Evolutionary conservation across 352 stramenopile genomes (phyloP).

Genomic region (Globisporangium nagaii): DNA sequence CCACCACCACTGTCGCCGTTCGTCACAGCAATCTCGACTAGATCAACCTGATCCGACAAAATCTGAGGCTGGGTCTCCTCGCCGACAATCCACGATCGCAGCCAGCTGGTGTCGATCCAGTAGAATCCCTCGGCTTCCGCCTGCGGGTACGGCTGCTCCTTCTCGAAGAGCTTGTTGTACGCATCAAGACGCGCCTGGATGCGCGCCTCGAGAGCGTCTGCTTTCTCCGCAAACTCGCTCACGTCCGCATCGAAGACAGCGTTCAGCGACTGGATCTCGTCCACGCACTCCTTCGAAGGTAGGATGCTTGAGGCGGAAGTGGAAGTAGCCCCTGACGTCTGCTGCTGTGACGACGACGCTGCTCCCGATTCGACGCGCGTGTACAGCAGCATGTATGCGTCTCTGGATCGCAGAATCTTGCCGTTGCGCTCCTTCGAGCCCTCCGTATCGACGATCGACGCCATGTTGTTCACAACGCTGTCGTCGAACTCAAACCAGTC

Average conservation of each 20-base stretch:
- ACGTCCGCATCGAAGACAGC: constrained; percentile 43
- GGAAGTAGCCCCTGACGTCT: not conserved
- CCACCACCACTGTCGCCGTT: not conserved
- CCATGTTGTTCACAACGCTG: constrained; percentile 53
- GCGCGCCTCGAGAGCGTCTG: constrained; percentile 36
- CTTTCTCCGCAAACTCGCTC: constrained; percentile 34
- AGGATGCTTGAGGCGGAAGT: not conserved
- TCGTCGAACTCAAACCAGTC: constrained; percentile 87
- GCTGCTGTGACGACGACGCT: not conserved
- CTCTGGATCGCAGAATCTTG: constrained; percentile 62
- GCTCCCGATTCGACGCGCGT: constrained; percentile 29
- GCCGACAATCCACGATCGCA: constrained; percentile 57
- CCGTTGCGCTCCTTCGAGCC: constrained; percentile 36
- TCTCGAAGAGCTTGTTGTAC: constrained; percentile 61
- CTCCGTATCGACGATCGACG: constrained; percentile 27
- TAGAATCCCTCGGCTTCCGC: constrained; percentile 36
- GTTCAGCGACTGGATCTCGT: constrained; percentile 53
- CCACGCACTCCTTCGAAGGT: constrained; percentile 27
- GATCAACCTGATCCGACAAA: constrained; percentile 1
- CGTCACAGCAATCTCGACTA: not conserved
- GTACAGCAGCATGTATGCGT: constrained; percentile 88
- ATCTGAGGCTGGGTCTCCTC: constrained; percentile 24
- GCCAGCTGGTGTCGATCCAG: constrained; percentile 68
- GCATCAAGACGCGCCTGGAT: constrained; percentile 47
- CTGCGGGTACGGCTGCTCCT: constrained; percentile 34